Percentiles rank a stretch among this genome's conserved stretches.
Conservation (phyloP, 2,329 filamentous ascomycete species). For the Tolypocladium sp. region DNA sequence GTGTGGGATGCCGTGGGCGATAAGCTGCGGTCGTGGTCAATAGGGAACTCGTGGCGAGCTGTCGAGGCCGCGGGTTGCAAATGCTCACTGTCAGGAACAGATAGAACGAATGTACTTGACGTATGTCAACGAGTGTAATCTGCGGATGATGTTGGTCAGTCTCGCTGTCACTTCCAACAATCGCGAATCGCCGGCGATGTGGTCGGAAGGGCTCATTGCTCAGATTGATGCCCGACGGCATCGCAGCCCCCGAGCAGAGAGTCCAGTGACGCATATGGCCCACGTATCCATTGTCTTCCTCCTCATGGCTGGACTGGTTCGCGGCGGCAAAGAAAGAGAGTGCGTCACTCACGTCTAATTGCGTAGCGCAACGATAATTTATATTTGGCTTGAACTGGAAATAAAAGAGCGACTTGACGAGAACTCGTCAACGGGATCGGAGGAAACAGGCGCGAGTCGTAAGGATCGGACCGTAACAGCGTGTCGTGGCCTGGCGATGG, state of each 20-base stretch:
- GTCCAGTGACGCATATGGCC: not conserved
- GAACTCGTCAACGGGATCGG: constrained; percentile 28
- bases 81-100: constrained; percentile 35
- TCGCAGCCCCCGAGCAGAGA: not conserved
- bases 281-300: not conserved
- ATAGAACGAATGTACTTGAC: constrained; percentile 53
- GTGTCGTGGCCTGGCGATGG: constrained; percentile 8
- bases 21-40: constrained; percentile 4
- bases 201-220: not conserved
- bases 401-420: constrained; percentile 38
- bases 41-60: not conserved
- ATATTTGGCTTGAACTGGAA: constrained; percentile 4
- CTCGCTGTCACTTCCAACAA: not conserved
- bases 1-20: constrained; percentile 1
- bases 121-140: constrained; percentile 42
- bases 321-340: not conserved
- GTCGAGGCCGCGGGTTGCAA: not conserved
- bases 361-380: constrained; percentile 4
- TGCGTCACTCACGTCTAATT: constrained; percentile 10
- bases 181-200: not conserved
- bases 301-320: not conserved
- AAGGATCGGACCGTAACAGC: constrained; percentile 13
- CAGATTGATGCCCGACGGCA: not conserved
- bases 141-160: constrained; percentile 8
- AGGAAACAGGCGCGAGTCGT: constrained; percentile 17